Conservation (phyloP, 768 basidiomycete species). For the Boletus subparvulus region DNA sequence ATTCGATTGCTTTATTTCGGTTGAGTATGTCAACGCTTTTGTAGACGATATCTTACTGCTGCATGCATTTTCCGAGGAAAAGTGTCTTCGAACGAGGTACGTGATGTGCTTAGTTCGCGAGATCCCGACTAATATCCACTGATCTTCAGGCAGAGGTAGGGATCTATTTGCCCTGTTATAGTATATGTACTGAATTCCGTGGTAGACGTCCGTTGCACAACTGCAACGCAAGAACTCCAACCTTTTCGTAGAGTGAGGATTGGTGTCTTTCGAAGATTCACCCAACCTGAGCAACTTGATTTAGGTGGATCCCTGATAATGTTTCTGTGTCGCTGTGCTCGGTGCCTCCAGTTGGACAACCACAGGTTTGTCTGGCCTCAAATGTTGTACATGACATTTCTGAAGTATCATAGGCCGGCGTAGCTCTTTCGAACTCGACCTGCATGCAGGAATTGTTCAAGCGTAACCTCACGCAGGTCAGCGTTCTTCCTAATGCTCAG, state of each 20-base stretch:
- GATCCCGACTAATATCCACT: slow-evolving; percentile 1
- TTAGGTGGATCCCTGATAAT: slow-evolving; percentile 88
- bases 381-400: slow-evolving; percentile 1
- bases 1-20: background rate
- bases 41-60: slow-evolving; percentile 81
- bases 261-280: background rate
- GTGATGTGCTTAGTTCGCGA: slow-evolving; percentile 22
- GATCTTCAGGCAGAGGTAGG: slow-evolving; percentile 51
- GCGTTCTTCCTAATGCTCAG: slow-evolving; percentile 10
- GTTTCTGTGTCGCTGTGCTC: slow-evolving; percentile 82
- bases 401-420: slow-evolving; percentile 50
- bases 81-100: slow-evolving; percentile 76
- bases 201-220: slow-evolving; percentile 65
- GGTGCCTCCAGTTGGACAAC: slow-evolving; percentile 80
- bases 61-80: slow-evolving; percentile 87
- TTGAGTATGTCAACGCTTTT: background rate
- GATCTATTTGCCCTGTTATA: slow-evolving; percentile 9
- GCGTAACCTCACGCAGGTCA: slow-evolving; percentile 62
- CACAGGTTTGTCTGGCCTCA: slow-evolving; percentile 45
- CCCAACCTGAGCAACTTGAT: slow-evolving; percentile 2
- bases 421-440: slow-evolving; percentile 75
- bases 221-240: slow-evolving; percentile 73
- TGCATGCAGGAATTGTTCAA: slow-evolving; percentile 85
- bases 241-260: slow-evolving; percentile 74
- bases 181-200: slow-evolving; percentile 9